Base-by-base conservation (phyloP, 2,329 filamentous ascomycete species). In the Aspergillus uvarum region DNA sequence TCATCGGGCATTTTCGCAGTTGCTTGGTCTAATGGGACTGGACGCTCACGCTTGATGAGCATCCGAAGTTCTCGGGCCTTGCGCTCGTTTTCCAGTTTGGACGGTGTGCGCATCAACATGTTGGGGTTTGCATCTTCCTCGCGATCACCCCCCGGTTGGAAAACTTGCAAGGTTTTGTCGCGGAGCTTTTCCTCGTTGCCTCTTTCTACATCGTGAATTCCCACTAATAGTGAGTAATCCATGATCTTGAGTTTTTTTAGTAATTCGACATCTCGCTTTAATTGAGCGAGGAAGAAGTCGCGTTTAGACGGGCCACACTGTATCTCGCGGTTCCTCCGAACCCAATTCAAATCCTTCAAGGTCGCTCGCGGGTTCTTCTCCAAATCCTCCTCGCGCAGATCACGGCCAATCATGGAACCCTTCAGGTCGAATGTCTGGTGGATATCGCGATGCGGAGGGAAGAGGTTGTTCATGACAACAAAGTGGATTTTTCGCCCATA, bases 381-480 rank as follows among this genome's bases (percentile, higher is more conserved):
- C 54, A 98, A 78, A 59, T 96, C 88, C 51, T 96, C 91, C 75
- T 98, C 95, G 68, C 82, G 89, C 74, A 95, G 94, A 75, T 98
- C 92, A 72, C 95, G 87, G 14, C 95, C 95, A 66, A 98, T 87
- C 0, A 94, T 98, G 6, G 95, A 98, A 8, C 95, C 95, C 79
- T 99, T 99, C 67, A 99, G 77, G 75, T 99, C 95, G 72, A 96
- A 99, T 3, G 93, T 99, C 71, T 92, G 88, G 79, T 99, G 95
- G 62, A 99, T 98, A 75, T 99, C 95, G 67, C 94, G 87, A 78
- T 99, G 95, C 6, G 95, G 94, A 12, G 95, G 95, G 72, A 99
- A 99, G 16, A 99, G 85, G 76, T 99, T 99, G 82, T 99, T 99
- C 95, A 99, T 99, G 73, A 99, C 93, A 61, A 99, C 95, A 69